Conservation (phyloP, 495 filamentous ascomycete species). For the Neurospora intermedia region DNA sequence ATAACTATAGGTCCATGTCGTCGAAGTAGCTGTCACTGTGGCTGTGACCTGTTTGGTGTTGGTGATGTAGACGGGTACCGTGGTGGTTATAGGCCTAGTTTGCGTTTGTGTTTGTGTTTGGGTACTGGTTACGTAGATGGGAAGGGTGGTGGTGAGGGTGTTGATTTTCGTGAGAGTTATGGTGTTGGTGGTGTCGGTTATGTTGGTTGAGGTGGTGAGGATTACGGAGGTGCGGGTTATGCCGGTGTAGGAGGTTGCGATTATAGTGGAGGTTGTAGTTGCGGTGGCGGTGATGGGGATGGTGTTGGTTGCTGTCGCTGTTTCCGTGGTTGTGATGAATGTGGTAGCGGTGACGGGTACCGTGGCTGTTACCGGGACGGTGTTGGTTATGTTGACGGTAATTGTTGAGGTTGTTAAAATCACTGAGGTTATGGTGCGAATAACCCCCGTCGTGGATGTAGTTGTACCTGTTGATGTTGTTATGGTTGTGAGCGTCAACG, state of each 20-base stretch:
- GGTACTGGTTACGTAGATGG: background rate
- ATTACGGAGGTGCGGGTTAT: conserved; percentile 2
- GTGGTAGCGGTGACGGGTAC: background rate
- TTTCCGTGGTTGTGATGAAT: background rate
- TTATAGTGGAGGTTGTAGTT: background rate
- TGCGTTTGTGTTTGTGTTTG: too few species aligned
- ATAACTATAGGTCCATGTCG: background rate
- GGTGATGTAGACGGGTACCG: background rate
- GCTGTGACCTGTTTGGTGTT: background rate
- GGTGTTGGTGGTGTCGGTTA: conserved; percentile 4
- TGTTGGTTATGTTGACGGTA: background rate
- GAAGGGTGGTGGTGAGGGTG: background rate
- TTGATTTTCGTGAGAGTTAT: conserved; percentile 6
- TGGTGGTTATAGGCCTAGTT: background rate
- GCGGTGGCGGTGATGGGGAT: conserved; percentile 5
- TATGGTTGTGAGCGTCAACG: conserved; percentile 3
- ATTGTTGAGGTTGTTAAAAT: background rate
- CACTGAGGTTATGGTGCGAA: background rate
- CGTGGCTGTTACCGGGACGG: background rate
- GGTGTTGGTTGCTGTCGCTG: conserved; percentile 1
- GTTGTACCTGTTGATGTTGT: background rate
- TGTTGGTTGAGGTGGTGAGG: conserved; percentile 3
- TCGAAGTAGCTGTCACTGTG: background rate
- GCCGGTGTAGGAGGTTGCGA: conserved; percentile 3
- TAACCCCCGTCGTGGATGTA: background rate